Conservation (phyloP, 768 basidiomycete genomes). For the Phaffia australis region DNA sequence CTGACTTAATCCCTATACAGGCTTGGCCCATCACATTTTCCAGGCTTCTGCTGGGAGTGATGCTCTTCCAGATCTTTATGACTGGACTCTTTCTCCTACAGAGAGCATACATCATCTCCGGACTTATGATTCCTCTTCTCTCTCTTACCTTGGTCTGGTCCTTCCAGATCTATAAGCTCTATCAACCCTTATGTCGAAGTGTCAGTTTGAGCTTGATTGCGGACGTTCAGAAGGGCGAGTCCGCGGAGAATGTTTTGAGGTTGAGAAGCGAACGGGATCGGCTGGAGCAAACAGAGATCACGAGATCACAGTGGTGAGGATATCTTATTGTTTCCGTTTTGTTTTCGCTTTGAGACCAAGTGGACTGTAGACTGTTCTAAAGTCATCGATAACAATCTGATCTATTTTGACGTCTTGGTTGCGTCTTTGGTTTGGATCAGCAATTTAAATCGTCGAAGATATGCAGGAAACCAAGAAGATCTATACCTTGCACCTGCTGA, state of each 20-base stretch:
- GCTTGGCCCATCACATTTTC: constrained; percentile 84
- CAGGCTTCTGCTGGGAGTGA: constrained; percentile 79
- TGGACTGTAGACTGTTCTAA: too few species aligned
- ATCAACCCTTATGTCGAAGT: constrained; percentile 53
- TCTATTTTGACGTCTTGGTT: neutral
- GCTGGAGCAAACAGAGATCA: constrained; percentile 67
- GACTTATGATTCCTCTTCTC: constrained; percentile 64
- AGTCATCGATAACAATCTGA: too few species aligned
- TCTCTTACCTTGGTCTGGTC: constrained; percentile 65
- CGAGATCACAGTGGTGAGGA: constrained; percentile 70
- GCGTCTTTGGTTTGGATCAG: constrained; percentile 32
- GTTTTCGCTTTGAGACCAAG: too few species aligned
- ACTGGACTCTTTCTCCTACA: constrained; percentile 78
- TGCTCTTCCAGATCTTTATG: constrained; percentile 84
- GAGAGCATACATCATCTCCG: constrained; percentile 50
- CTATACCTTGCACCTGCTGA: constrained; percentile 92
- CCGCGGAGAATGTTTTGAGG: constrained; percentile 63
- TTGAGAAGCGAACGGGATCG: constrained; percentile 42
- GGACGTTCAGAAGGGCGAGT: constrained; percentile 83
- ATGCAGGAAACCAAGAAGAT: constrained; percentile 87
- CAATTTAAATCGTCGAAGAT: constrained; percentile 72
- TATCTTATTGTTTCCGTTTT: neutral
- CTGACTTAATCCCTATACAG: constrained; percentile 47
- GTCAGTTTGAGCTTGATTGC: constrained; percentile 66
- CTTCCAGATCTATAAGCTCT: constrained; percentile 59